Evolutionary conservation across 768 basidiomycete genomes (phyloP).

Genomic region (Mycena chlorophos): DNA sequence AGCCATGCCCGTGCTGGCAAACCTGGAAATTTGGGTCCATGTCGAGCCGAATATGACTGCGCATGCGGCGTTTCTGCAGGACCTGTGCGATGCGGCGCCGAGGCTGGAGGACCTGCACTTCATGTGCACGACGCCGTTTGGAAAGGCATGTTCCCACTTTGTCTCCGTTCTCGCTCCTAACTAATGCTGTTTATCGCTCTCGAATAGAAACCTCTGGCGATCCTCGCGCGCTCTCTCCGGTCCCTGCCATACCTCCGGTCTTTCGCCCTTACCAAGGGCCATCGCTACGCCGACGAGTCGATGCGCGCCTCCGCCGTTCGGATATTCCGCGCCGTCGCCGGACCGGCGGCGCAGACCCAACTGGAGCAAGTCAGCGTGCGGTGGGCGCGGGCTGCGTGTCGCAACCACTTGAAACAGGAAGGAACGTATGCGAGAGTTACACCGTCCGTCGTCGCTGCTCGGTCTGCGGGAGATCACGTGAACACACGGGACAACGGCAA

Average conservation of each 20-base stretch:
- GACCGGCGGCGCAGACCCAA: slow-evolving; percentile 29
- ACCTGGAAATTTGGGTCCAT: slow-evolving; percentile 51
- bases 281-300: slow-evolving; percentile 45
- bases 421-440: slow-evolving; percentile 35
- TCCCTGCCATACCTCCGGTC: slow-evolving; percentile 42
- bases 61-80: slow-evolving; percentile 35
- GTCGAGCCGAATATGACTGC: slow-evolving; percentile 34
- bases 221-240: slow-evolving; percentile 39
- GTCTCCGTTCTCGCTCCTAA: no score
- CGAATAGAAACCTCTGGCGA: slow-evolving; percentile 48
- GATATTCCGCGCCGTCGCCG: slow-evolving; percentile 23
- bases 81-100: slow-evolving; percentile 37
- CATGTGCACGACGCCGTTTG: slow-evolving; percentile 51
- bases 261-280: slow-evolving; percentile 51
- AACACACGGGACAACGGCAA: no score
- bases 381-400: slow-evolving; percentile 49
- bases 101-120: slow-evolving; percentile 49
- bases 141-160: no score
- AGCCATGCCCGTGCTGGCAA: slow-evolving; percentile 38
- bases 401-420: slow-evolving; percentile 51
- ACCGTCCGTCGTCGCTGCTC: not conserved
- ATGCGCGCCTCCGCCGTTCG: slow-evolving; percentile 45
- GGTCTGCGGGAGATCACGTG: not conserved
- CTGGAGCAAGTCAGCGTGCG: slow-evolving; percentile 46
- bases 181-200: no score